Base-by-base conservation (phyloP, 805 yeast species). In the Wickerhamiella kazuoi region DNA sequence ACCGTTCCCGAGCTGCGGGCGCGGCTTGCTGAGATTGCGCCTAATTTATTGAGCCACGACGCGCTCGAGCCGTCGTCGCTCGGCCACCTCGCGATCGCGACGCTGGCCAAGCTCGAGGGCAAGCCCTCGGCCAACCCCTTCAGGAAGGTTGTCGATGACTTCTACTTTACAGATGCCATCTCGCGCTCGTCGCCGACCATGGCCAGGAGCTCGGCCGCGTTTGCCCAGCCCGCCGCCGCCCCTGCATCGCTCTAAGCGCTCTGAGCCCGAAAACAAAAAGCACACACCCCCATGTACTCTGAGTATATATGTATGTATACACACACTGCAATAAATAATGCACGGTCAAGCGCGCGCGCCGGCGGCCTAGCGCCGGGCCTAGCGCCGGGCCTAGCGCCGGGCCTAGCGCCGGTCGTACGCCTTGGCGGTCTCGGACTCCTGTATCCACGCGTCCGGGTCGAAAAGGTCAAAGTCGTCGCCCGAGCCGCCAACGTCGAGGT, bases 171-270 rank as follows among this genome's bases (percentile, higher is more conserved):
- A 28, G 87, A 82, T 59, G 81, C 79, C 45, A 77, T 81, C 49
- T 77, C 93, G 19, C 72, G 93, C 65, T 73, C 81, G 41, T 81
- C 93, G 37, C 81, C 83, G 47, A 82, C 93, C 23, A 82, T 81
- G 93, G 93, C 93, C 32, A 76, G 71, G 62, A 79, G 93, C 65
- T 74, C 83, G 43, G 69, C 77, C 40, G 62, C 61, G 30, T 56
- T 56, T 20, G 18, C n/a, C 16, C 24, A 31, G 30, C 9, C 26
- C 26, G 9, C 26, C 6, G n/a, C 26, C 26, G 9, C 26, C 6
- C 31, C n/a, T 14, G 21, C 21, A 13, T 15, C 17, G 31, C 14
- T 14, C 6, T 29, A 14, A 29, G 7, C 14, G 17, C 7, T 14
- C n/a, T 8, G 8, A 24, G 28, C 8, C 28, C 13, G 13, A 24